Base-by-base conservation (phyloP, 345 rosid genomes). In the Citropsis articulata region DNA sequence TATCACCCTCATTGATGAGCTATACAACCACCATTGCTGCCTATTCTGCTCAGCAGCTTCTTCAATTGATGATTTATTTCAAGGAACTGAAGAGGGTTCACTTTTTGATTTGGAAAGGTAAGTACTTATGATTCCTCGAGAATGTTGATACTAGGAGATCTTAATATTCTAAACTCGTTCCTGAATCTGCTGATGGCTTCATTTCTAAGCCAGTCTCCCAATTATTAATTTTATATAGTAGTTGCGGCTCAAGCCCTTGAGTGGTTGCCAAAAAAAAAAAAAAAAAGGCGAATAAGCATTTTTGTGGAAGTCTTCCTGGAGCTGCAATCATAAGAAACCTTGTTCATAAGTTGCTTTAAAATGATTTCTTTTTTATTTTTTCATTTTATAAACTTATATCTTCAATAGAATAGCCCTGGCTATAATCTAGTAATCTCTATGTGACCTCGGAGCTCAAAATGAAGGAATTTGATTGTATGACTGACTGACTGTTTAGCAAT, bases 21-120 rank as follows among this genome's bases (percentile, higher is more conserved):
- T 95, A 63, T 93, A 95, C 87, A 95, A 95, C 84, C 97, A 91
- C 81, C 98, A 93, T 79, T 93, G 98, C 87, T 64, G 89, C 86
- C 87, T 95, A 66, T 81, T 88, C 82, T 93, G 92, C 78, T 77
- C 82, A 14, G 93, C 98, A 2, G 91, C 93, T 71, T 70, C 93
- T 78, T 88, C 95, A 66, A 90, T 95, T 56, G 98, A 95, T 79
- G 97, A 95, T 72, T 86, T 93, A 79, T 95, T 95, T 83, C 94
- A 93, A 86, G 98, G 98, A 88, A 92, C 97, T 68, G 97, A 94
- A 73, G 98, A 93, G 90, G 98, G 97, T 57, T 88, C 91, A 9
- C 92, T 90, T 66, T 91, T 95, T 69, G 98, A 95, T 79, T 83
- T 92, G 72, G 98, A 93, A 88, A 91, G 98, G 98, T 89, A 83